Conservation (phyloP, 768 basidiomycete genomes). For the Chiua virens region DNA sequence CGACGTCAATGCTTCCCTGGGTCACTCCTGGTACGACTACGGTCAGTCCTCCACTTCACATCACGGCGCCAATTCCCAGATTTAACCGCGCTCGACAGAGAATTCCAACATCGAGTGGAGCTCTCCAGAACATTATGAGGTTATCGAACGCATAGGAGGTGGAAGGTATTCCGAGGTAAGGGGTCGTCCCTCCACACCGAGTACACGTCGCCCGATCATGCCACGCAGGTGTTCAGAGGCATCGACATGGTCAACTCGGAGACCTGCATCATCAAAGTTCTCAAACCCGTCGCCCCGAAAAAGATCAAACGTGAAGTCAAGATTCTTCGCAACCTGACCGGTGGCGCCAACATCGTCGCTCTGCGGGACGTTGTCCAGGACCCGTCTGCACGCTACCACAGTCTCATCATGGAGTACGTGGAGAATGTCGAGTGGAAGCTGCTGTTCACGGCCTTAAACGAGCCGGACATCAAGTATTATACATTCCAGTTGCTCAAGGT, state of each 20-base stretch:
- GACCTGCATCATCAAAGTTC: conserved; percentile 65
- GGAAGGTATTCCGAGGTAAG: conserved; percentile 66
- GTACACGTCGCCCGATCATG: conserved; percentile 1
- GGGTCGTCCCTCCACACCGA: background rate
- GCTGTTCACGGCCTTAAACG: conserved; percentile 56
- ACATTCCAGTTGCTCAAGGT: conserved; percentile 63
- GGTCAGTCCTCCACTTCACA: conserved; percentile 35
- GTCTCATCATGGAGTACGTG: conserved; percentile 68
- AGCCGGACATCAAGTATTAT: conserved; percentile 68
- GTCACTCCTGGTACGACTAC: conserved; percentile 63
- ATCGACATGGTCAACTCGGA: conserved; percentile 54
- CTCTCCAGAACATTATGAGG: conserved; percentile 64
- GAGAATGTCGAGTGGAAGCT: conserved; percentile 67
- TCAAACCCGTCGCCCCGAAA: conserved; percentile 65
- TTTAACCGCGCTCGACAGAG: conserved; percentile 35
- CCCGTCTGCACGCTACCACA: conserved; percentile 58
- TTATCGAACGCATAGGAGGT: conserved; percentile 60
- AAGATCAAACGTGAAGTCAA: conserved; percentile 79
- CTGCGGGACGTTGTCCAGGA: conserved; percentile 70
- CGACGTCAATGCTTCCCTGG: conserved; percentile 57
- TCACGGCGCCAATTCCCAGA: background rate
- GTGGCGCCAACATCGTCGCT: conserved; percentile 68
- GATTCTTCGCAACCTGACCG: conserved; percentile 65
- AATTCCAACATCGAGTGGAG: conserved; percentile 65
- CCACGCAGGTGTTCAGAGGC: conserved; percentile 55